Conservation (phyloP, 768 basidiomycete genomes). For the Phylloporus sp. region DNA sequence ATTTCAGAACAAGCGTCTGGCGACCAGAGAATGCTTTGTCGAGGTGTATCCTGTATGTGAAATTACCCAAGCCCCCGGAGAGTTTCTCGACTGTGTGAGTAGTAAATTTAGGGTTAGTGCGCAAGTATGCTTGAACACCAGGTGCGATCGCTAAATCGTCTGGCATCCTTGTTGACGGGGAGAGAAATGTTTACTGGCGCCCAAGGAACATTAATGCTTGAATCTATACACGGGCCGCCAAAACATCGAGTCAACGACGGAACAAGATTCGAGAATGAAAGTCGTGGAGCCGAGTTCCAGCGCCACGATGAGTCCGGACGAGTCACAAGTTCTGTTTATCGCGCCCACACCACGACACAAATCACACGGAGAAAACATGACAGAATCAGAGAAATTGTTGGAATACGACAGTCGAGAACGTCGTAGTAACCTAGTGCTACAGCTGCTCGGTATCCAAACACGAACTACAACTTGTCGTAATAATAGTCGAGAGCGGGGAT, state of each 20-base stretch:
- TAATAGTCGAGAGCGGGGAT: conserved; percentile 84
- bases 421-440: conserved; percentile 6
- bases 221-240: conserved; percentile 1
- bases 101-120: conserved; percentile 41
- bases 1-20: conserved; percentile 53
- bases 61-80: conserved; percentile 53
- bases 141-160: conserved; percentile 28
- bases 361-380: conserved; percentile 16
- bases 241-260: conserved; percentile 11
- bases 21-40: conserved; percentile 36
- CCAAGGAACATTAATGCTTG: background rate
- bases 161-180: conserved; percentile 13
- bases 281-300: no score
- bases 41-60: conserved; percentile 51
- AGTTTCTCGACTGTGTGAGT: conserved; percentile 37
- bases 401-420: conserved; percentile 19
- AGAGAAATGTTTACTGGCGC: background rate
- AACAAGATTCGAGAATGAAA: background rate
- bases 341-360: no score
- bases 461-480: conserved; percentile 83
- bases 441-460: background rate
- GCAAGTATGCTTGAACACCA: conserved; percentile 41
- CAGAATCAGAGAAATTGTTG: conserved; percentile 12
- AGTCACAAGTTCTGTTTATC: no score
- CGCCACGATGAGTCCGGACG: background rate